Evolutionary conservation across 768 basidiomycete species (phyloP).

Genomic region (Termitomyces sp.): DNA sequence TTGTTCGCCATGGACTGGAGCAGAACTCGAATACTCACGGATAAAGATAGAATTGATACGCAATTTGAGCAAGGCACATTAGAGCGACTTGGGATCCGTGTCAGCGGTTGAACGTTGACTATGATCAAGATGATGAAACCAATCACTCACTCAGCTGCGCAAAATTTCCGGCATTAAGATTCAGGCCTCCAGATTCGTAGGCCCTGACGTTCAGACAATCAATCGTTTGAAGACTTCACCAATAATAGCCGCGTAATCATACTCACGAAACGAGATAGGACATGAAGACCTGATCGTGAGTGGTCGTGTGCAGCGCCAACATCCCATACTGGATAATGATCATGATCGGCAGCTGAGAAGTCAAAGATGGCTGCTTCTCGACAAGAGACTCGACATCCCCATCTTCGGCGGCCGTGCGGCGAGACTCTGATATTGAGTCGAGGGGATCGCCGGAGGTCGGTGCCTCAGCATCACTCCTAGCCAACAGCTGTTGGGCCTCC

Average conservation of each 20-base stretch:
- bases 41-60: constrained; percentile 89
- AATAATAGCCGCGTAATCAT: background rate
- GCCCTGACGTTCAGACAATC: constrained; percentile 44
- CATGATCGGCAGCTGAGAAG: constrained; percentile 74
- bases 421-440: constrained; percentile 53
- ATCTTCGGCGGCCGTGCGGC: constrained; percentile 23
- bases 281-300: constrained; percentile 89
- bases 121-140: background rate
- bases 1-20: constrained; percentile 1
- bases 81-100: constrained; percentile 60
- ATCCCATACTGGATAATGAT: constrained; percentile 91
- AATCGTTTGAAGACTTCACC: constrained; percentile 5
- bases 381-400: constrained; percentile 37
- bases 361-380: constrained; percentile 63
- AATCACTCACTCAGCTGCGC: constrained; percentile 74
- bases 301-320: constrained; percentile 84
- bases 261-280: constrained; percentile 88
- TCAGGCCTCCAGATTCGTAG: constrained; percentile 84
- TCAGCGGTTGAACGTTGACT: constrained; percentile 3
- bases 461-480: constrained; percentile 38
- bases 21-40: constrained; percentile 50
- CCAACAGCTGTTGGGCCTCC: constrained; percentile 66
- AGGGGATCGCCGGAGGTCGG: constrained; percentile 35
- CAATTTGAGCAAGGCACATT: constrained; percentile 93
- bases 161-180: constrained; percentile 88